phyloP scores from a whole-genome alignment of 306 rosid genomes.

The Acacia confusa region DNA sequence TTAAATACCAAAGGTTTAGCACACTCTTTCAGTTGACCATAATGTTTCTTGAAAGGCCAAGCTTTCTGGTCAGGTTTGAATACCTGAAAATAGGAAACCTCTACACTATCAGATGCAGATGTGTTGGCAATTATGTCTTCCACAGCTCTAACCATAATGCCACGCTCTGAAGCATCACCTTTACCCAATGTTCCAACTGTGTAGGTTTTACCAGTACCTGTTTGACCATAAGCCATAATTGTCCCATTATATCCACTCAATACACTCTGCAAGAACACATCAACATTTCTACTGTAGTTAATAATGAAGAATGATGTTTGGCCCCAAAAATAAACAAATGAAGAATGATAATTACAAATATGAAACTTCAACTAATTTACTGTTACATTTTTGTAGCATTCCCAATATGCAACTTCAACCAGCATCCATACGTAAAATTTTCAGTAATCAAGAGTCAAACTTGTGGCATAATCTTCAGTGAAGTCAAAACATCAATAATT shows the following conservation, averaged over 20 bases:
- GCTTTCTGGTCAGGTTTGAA: neutral
- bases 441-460: neutral
- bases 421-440: neutral
- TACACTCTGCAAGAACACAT: constrained; percentile 57
- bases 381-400: neutral
- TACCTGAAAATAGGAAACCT: constrained; percentile 73
- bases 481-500: neutral
- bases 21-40: neutral
- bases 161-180: constrained; percentile 63
- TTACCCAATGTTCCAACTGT: constrained; percentile 64
- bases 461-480: neutral
- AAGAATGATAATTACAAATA: neutral
- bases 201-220: constrained; percentile 79
- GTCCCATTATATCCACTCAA: constrained; percentile 75
- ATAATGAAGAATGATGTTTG: neutral
- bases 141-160: constrained; percentile 67
- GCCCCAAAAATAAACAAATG: neutral
- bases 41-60: neutral
- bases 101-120: constrained; percentile 49
- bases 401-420: neutral
- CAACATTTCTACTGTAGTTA: constrained; percentile 12
- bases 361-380: neutral
- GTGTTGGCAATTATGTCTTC: constrained; percentile 59
- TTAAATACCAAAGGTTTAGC: neutral
- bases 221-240: constrained; percentile 79